These are phyloP conservation scores for Thyridium curvatum DNA, from an alignment of 2,329 filamentous ascomycete genomes.

Conservation along the genomic window DNA sequence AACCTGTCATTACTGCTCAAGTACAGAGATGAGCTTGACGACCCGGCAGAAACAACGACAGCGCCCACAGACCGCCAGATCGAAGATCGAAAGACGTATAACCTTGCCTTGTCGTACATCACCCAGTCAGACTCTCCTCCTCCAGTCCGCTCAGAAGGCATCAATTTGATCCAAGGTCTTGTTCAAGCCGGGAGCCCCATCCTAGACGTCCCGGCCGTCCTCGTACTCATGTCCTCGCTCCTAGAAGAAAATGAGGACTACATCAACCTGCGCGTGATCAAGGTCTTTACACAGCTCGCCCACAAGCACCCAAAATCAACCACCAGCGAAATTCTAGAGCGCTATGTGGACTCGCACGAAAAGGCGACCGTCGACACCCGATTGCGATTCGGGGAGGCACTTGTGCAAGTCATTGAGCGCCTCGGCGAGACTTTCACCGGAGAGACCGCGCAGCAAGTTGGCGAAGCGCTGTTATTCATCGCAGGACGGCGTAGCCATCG, in stretches of 20 bases:
- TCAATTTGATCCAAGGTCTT: constrained; percentile 53
- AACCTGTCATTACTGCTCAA: constrained; percentile 50
- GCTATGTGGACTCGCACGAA: constrained; percentile 60
- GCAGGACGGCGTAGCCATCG: constrained; percentile 58
- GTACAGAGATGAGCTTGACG: constrained; percentile 48
- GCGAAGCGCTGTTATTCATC: constrained; percentile 54
- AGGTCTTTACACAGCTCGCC: constrained; percentile 56
- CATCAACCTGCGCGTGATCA: constrained; percentile 63
- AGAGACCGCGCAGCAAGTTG: constrained; percentile 43
- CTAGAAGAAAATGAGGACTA: constrained; percentile 64
- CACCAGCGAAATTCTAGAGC: constrained; percentile 55
- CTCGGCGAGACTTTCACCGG: constrained; percentile 50
- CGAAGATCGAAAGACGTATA: constrained; percentile 57
- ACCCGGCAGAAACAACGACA: constrained; percentile 26
- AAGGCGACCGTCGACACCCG: constrained; percentile 54
- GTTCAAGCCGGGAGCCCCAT: constrained; percentile 49
- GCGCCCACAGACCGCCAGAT: constrained; percentile 39
- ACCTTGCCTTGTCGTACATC: constrained; percentile 58
- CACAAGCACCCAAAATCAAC: constrained; percentile 56
- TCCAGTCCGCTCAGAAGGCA: constrained; percentile 59
- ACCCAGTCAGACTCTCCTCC: constrained; percentile 55
- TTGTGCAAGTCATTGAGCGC: constrained; percentile 58
- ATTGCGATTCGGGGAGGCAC: constrained; percentile 62
- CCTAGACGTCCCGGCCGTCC: constrained; percentile 59
- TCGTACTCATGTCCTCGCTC: constrained; percentile 58